A percentile compares a stretch with the other conserved stretches of the same genome.
Conservation (phyloP, 768 basidiomycete genomes). For the Clitopilus hobsonii region DNA sequence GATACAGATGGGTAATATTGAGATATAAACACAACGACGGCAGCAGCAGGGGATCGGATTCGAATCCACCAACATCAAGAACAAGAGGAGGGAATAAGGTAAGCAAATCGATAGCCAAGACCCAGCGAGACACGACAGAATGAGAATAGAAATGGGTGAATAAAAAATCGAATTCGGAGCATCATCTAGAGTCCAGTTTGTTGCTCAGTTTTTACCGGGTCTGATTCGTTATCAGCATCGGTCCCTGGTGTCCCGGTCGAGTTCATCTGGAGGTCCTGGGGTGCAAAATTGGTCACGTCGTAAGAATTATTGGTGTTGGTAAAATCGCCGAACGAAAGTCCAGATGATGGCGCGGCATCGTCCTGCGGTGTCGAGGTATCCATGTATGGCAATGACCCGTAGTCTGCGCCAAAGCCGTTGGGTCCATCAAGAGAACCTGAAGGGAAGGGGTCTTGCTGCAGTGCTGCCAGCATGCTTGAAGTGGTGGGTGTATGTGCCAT, state of each 20-base stretch:
- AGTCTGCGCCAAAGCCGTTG: conserved; percentile 63
- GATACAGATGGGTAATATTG: conserved; percentile 17
- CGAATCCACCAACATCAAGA: not conserved
- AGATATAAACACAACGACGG: conserved; percentile 11
- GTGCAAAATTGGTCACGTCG: conserved; percentile 64
- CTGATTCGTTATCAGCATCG: conserved; percentile 61
- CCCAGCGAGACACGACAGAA: not conserved
- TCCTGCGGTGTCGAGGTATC: conserved; percentile 64
- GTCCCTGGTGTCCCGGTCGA: conserved; percentile 45
- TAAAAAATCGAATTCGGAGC: conserved; percentile 7
- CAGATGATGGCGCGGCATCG: conserved; percentile 59
- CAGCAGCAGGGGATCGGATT: not conserved
- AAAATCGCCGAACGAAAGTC: conserved; percentile 70
- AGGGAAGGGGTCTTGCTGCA: conserved; percentile 74
- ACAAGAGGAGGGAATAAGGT: conserved; percentile 2
- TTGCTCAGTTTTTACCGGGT: conserved; percentile 66
- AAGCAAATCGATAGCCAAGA: conserved; percentile 1
- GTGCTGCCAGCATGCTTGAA: conserved; percentile 85
- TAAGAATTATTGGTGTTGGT: conserved; percentile 57
- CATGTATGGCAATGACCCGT: conserved; percentile 72
- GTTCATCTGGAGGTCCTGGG: conserved; percentile 62
- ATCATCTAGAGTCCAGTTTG: conserved; percentile 25
- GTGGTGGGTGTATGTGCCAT: conserved; percentile 85
- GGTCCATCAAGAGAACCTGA: conserved; percentile 59
- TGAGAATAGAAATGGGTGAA: conserved; percentile 16